These are phyloP conservation scores for Puya raimondii DNA, from an alignment of 176 grass and related monocot genomes.

Conservation along the genomic window DNA sequence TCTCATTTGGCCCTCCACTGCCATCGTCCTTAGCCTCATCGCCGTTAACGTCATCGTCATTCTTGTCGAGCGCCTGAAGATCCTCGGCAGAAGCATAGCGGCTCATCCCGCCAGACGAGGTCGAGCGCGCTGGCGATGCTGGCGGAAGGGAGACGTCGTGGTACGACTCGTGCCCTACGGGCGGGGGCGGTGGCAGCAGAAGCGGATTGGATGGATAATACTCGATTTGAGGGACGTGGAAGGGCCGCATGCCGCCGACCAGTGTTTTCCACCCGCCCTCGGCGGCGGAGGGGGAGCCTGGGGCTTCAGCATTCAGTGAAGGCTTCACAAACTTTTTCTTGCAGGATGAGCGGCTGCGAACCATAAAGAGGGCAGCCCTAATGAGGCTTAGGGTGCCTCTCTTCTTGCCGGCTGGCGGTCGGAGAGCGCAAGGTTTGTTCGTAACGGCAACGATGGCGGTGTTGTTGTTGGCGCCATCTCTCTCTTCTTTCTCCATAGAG, in stretches of 20 bases:
- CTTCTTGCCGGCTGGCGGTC: constrained; percentile 7
- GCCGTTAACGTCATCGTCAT: background rate
- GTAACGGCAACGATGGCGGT: background rate
- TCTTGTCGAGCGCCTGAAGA: constrained; percentile 20
- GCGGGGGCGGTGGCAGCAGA: constrained; percentile 8
- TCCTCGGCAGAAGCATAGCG: constrained; percentile 46
- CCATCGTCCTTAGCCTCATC: background rate
- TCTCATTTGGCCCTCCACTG: constrained; percentile 13
- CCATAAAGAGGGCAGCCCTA: constrained; percentile 8
- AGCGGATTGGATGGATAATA: constrained; percentile 4
- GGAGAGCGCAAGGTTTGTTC: too few relatives aligned
- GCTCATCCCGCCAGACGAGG: constrained; percentile 30
- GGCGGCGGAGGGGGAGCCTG: background rate
- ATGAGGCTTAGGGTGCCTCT: constrained; percentile 22
- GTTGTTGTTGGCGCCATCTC: background rate
- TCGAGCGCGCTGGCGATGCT: constrained; percentile 8
- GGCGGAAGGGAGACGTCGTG: constrained; percentile 41
- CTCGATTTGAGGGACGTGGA: constrained; percentile 37
- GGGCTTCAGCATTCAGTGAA: background rate
- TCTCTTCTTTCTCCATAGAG: constrained; percentile 2
- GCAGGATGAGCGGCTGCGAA: background rate
- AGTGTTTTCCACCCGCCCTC: constrained; percentile 35
- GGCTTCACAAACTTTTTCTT: background rate
- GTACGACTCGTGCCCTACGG: constrained; percentile 32
- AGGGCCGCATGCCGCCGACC: constrained; percentile 42